Base-by-base conservation (phyloP, 2,329 filamentous ascomycete species). In the Dryadomyces sulphureus region DNA sequence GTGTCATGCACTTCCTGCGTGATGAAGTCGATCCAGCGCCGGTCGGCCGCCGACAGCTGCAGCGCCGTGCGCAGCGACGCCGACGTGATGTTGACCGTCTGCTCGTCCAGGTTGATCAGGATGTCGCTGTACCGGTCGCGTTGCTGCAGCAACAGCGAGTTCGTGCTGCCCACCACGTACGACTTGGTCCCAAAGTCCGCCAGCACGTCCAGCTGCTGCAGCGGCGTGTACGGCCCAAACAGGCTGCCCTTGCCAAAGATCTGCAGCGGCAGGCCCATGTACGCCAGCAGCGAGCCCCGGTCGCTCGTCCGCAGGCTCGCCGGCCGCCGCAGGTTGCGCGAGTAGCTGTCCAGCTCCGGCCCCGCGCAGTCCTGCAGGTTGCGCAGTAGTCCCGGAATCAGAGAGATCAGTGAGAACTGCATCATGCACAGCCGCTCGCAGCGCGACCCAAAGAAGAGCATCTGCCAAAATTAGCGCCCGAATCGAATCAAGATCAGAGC, bases 391-490 rank as follows among this genome's bases (percentile, higher is more conserved):
- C 89, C 88, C 41, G 92, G 92, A 66, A 98, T 93, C 57, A 98
- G 71, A 45, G 90, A 95, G 55, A 98, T 82, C 40, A 98, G 75
- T 38, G 90, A 92, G 66, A 96, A 98, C 62, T 98, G 92, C 65
- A 94, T 89, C 84, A 96, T 94, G 73, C 92, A 98, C 54, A 98
- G 68, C 53, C 84, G 77, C 63, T 98, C 92, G 63, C 92, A 96
- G 55, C 88, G 80, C n/a, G 90, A 88, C 51, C 92, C 89, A 57
- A 96, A 98, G 67, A 98, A 96, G 45, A 98, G 79, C 84, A 96
- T 96, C 89, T 94, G 54, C 0, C 24, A 21, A 19, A 24, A n/a
- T 7, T n/a, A 22, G 24, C 16, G 22, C 21, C 14, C 17, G 17
- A 12, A 20, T n/a, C n/a, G 30, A 24, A 7, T n/a, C 12, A 12